These are phyloP conservation scores for Fusarium citri DNA, from an alignment of 2,329 filamentous ascomycete species.

Conservation along the genomic window DNA sequence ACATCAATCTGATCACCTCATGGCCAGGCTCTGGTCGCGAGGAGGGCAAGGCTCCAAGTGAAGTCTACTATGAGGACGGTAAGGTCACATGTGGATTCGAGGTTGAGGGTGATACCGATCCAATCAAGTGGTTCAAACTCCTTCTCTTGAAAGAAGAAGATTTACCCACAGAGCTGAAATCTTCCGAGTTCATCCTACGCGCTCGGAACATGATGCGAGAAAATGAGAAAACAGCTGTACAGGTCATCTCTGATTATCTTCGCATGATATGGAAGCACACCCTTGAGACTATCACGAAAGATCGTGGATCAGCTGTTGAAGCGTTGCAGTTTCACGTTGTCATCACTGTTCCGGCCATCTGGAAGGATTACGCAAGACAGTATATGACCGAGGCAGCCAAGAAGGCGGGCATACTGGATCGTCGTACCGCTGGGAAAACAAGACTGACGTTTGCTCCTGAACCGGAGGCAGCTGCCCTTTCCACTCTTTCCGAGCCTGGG, in stretches of 20 bases:
- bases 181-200: not conserved
- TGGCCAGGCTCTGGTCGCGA: not conserved
- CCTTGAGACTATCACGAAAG: not conserved
- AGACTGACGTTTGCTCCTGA: not conserved
- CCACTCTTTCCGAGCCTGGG: not conserved
- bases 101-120: not conserved
- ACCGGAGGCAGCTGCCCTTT: not conserved
- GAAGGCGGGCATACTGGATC: not conserved
- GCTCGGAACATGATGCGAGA: not conserved
- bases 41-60: not conserved
- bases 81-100: not conserved
- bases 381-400: not conserved
- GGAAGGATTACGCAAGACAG: not conserved
- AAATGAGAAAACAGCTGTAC: not conserved
- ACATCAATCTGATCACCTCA: not conserved
- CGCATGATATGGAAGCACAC: not conserved
- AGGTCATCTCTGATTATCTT: not conserved
- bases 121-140: slow-evolving; percentile 1
- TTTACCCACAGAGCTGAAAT: not conserved
- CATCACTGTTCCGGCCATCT: slow-evolving; percentile 2
- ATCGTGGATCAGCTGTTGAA: not conserved
- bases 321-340: not conserved
- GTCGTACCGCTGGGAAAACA: not conserved
- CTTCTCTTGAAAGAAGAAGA: not conserved
- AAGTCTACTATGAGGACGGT: not conserved